Conservation (phyloP, 179 eudicot genomes). For the Pouteria campechiana region DNA sequence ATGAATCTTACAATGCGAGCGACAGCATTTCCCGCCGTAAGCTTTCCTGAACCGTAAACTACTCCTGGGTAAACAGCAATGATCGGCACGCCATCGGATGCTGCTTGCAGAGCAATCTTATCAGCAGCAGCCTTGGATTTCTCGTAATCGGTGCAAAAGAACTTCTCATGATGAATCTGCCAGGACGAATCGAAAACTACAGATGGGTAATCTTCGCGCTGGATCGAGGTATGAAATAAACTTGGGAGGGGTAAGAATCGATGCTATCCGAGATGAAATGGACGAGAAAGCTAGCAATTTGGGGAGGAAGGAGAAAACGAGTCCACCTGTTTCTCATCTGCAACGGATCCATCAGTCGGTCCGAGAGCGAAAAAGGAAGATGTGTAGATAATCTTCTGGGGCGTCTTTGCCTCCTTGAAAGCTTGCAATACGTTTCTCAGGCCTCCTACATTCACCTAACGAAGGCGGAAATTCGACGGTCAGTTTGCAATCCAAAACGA, state of each 20-base stretch:
- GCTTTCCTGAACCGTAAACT: conserved; percentile 83
- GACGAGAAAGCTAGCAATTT: too few species aligned
- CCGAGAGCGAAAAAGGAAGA: conserved; percentile 92
- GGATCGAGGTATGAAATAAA: too few species aligned
- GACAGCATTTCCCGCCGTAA: conserved; percentile 67
- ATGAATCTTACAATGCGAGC: conserved; percentile 52
- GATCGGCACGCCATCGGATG: conserved; percentile 71
- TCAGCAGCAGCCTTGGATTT: conserved; percentile 73
- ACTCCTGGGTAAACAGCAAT: conserved; percentile 87
- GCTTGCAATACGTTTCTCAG: conserved; percentile 72
- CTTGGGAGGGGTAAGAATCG: too few species aligned
- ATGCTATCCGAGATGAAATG: too few species aligned
- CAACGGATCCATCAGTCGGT: conserved; percentile 61
- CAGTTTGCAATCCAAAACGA: background rate
- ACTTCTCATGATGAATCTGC: conserved; percentile 62
- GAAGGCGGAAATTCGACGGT: background rate
- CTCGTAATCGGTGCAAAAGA: conserved; percentile 86
- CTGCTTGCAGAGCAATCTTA: conserved; percentile 78
- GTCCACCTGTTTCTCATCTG: conserved; percentile 63
- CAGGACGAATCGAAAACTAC: background rate
- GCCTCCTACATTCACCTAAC: conserved; percentile 84
- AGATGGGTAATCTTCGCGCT: too few species aligned
- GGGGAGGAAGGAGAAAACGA: too few species aligned
- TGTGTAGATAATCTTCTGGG: conserved; percentile 79
- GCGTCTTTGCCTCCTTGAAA: conserved; percentile 31